phyloP scores from a whole-genome alignment of 768 basidiomycete genomes.

The Tubosaeta sp. region DNA sequence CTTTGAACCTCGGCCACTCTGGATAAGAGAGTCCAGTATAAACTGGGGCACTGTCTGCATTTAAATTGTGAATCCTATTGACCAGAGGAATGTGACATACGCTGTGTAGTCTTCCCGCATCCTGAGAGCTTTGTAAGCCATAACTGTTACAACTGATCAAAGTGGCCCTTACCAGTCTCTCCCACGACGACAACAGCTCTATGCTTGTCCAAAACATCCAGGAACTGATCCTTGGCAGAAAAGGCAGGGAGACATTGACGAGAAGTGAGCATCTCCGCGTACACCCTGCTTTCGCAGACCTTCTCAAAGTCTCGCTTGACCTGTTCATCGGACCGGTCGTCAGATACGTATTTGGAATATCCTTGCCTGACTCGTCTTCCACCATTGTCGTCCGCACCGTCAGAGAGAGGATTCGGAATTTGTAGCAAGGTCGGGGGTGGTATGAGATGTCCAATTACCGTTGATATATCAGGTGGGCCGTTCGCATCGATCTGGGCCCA shows the following conservation, averaged over 20 bases:
- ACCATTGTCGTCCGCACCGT: background rate
- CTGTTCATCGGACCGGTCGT: conserved; percentile 43
- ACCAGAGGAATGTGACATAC: conserved; percentile 34
- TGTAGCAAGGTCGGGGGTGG: conserved; percentile 10
- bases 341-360: conserved; percentile 16
- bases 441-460: conserved; percentile 45
- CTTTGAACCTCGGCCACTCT: conserved; percentile 51
- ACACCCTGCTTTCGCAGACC: conserved; percentile 44
- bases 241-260: conserved; percentile 77
- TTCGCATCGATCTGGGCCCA: conserved; percentile 64
- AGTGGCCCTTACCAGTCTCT: conserved; percentile 61
- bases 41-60: conserved; percentile 71
- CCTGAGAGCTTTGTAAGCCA: conserved; percentile 37
- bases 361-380: background rate
- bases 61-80: background rate
- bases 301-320: conserved; percentile 52
- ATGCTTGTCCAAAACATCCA: conserved; percentile 50
- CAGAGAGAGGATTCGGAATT: conserved; percentile 13
- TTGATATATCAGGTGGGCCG: conserved; percentile 73
- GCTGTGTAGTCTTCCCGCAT: conserved; percentile 88
- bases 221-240: conserved; percentile 56
- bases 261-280: conserved; percentile 48
- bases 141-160: background rate
- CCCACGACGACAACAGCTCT: conserved; percentile 83
- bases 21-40: conserved; percentile 79